phyloP scores from a whole-genome alignment of 176 grass and related monocot genomes.

The Canna indica region DNA sequence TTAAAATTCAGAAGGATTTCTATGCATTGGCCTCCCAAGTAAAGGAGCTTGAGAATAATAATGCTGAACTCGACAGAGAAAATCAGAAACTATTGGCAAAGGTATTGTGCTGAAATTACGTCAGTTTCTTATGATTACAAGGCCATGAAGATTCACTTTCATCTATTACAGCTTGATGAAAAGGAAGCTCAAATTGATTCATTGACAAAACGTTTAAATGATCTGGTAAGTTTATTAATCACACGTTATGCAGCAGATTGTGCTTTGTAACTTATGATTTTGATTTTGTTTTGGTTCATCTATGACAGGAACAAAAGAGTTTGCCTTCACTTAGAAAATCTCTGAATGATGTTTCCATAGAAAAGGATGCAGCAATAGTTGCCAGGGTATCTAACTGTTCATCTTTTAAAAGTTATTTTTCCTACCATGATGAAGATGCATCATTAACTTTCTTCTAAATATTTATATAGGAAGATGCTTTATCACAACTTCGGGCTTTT shows the following conservation, averaged over 20 bases:
- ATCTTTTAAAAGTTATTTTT: conserved; percentile 11
- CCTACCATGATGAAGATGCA: background rate
- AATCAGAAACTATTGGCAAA: conserved; percentile 51
- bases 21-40: conserved; percentile 33
- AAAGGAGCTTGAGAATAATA: conserved; percentile 62
- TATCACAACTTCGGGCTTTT: conserved; percentile 65
- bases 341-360: conserved; percentile 59
- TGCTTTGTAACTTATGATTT: background rate
- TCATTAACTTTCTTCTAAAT: conserved; percentile 6
- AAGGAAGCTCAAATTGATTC: conserved; percentile 74
- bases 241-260: background rate
- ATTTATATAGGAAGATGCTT: conserved; percentile 77
- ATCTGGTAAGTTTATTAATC: conserved; percentile 38
- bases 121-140: background rate
- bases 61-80: conserved; percentile 47
- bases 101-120: conserved; percentile 25
- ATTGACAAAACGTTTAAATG: conserved; percentile 50
- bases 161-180: conserved; percentile 46
- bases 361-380: conserved; percentile 84
- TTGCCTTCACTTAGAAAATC: conserved; percentile 54
- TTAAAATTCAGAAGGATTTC: conserved; percentile 37
- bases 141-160: background rate
- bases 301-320: conserved; percentile 47
- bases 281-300: conserved; percentile 8
- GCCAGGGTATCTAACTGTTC: conserved; percentile 46